Evolutionary conservation across 179 eudicot species (phyloP).

Genomic region (Spinacia oleracea): DNA sequence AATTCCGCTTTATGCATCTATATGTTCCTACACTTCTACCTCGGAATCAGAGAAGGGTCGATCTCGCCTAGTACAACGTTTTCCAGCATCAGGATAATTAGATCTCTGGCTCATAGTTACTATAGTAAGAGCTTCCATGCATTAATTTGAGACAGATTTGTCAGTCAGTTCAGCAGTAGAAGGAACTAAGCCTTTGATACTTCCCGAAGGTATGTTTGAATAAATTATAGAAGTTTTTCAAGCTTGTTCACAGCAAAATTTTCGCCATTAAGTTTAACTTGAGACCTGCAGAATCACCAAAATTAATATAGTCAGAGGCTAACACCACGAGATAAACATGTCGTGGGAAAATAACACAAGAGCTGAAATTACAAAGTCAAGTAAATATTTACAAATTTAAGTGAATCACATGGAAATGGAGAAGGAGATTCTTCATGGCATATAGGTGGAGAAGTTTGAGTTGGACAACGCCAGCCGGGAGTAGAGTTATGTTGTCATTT

Average conservation of each 20-base stretch:
- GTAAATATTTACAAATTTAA: slow-evolving; percentile 44
- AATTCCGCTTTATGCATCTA: no score
- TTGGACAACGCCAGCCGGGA: slow-evolving; percentile 70
- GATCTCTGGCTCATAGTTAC: slow-evolving; percentile 57
- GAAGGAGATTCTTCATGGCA: slow-evolving; percentile 40
- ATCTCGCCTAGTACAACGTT: slow-evolving; percentile 85
- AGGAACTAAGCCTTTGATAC: slow-evolving; percentile 46
- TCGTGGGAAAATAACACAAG: background rate
- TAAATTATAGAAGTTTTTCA: slow-evolving; percentile 40
- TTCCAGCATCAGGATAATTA: slow-evolving; percentile 69
- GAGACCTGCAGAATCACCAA: slow-evolving; percentile 44
- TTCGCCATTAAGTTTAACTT: slow-evolving; percentile 37
- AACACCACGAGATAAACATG: background rate
- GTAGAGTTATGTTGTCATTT: slow-evolving; percentile 80
- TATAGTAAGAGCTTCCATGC: slow-evolving; percentile 57
- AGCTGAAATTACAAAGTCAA: background rate
- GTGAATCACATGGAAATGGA: slow-evolving; percentile 41
- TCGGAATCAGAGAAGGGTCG: slow-evolving; percentile 93
- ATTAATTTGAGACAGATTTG: slow-evolving; percentile 41
- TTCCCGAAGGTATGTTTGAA: slow-evolving; percentile 35
- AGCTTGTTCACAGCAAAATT: slow-evolving; percentile 33
- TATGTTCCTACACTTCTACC: no score
- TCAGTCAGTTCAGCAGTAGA: slow-evolving; percentile 32
- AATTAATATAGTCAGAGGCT: background rate
- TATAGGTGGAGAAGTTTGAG: slow-evolving; percentile 42